Base-by-base conservation (phyloP, 2,329 filamentous ascomycete genomes). In the Epicoccum sorghinum region DNA sequence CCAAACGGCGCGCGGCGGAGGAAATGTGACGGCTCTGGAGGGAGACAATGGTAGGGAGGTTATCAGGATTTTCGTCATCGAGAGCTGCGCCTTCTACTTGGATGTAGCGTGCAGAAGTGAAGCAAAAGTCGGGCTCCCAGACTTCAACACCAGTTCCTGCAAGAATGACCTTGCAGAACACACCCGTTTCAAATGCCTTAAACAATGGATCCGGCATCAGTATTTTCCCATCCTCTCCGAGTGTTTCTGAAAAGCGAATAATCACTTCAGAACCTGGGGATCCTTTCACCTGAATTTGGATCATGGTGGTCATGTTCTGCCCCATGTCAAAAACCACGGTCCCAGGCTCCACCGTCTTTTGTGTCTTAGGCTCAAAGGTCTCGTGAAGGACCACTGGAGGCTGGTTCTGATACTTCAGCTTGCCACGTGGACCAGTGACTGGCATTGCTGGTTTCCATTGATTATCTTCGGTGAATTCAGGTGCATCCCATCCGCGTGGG, bases 201-300 rank as follows among this genome's bases (percentile, higher is more conserved):
- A 77, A 77, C 12, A 77, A 55, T 7, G 74, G 74, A 47, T 78
- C 75, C 0, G 75, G 75, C 75, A 78, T 78, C n/a, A 75, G 55
- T 2, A 77, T 75, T 24, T 59, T 65, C 4, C 71, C 70, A 33
- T 70, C 60, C 6, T 70, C 61, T 30, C 65, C 64, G 14, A 68
- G 55, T 0, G 70, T 72, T 46, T 73, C 70, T 3, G 65, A 67
- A 32, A 72, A 72, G 12, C 71, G 68, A 4, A 74, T 44, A 18
- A 68, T 60, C 36, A 74, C 47, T 23, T 71, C 64, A 1, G 67
- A 65, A 2, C 70, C 71, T 1, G 68, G 56, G 4, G 57, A 45
- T 3, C 71, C 70, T 48, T 65, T 59, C 7, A 67, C 59, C 22
- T 61, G 44, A 3, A 73, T 53, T 41, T 67, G 68, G 6, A 69